Evolutionary conservation across 1,139 yeast genomes (phyloP).

Genomic region (Scheffersomyces parashehatae): DNA sequence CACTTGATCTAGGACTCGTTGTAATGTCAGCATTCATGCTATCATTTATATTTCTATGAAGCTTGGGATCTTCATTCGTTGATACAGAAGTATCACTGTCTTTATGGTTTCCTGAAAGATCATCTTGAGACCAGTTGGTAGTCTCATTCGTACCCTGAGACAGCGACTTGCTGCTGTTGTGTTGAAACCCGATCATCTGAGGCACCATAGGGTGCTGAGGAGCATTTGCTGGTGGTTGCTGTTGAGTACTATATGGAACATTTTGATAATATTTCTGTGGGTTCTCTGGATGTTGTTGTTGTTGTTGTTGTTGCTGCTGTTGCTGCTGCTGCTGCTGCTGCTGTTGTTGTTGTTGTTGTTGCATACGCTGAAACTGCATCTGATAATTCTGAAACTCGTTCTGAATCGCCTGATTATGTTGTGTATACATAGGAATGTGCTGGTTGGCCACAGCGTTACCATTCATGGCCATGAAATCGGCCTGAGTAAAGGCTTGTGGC

Average conservation of each 20-base stretch:
- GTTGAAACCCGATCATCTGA: conserved; percentile 32
- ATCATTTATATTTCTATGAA: neutral
- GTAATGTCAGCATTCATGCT: conserved; percentile 2
- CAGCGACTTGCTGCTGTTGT: conserved; percentile 28
- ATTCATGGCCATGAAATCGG: conserved; percentile 24
- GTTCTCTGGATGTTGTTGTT: conserved; percentile 8
- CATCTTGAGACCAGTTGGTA: conserved; percentile 46
- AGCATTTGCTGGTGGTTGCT: conserved; percentile 12
- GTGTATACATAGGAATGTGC: conserved; percentile 11
- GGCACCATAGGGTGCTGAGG: conserved; percentile 7
- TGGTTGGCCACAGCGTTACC: conserved; percentile 9
- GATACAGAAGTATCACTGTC: conserved; percentile 48
- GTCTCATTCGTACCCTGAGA: conserved; percentile 50
- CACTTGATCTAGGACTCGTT: conserved; percentile 9
- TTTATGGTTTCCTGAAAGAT: conserved; percentile 21
- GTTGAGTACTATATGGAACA: conserved; percentile 8
- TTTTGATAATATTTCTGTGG: conserved; percentile 2
- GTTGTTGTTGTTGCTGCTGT: conserved; percentile 13
- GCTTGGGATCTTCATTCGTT: conserved; percentile 31
- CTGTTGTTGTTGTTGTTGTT: conserved; percentile 18
- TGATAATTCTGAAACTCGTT: conserved; percentile 33
- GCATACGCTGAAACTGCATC: conserved; percentile 24
- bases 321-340: conserved; percentile 15
- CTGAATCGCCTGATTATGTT: conserved; percentile 20
- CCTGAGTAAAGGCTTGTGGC: conserved; percentile 28